Percentiles rank a stretch among this genome's conserved stretches.
Conservation (phyloP, 495 filamentous ascomycete species). For the Hypoxylon lenormandii region DNA sequence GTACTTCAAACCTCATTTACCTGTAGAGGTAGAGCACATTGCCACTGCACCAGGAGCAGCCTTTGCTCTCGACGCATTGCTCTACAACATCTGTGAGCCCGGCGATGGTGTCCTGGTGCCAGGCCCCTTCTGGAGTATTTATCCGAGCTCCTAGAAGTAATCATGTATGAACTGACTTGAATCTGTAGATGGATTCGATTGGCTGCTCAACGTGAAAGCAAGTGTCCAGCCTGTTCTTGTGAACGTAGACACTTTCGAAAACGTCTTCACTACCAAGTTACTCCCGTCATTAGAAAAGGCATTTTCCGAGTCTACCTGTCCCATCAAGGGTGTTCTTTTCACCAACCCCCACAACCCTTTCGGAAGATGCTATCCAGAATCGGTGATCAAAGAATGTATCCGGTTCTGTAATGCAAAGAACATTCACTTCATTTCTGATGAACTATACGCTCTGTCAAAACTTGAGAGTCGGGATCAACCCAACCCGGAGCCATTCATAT, state of each 20-base stretch:
- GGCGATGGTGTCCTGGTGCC: constrained; percentile 61
- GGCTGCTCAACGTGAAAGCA: constrained; percentile 53
- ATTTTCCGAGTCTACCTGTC: neutral
- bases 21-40: constrained; percentile 33
- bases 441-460: neutral
- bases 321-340: neutral
- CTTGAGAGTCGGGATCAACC: neutral
- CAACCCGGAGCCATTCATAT: neutral
- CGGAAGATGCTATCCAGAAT: neutral
- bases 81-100: constrained; percentile 58
- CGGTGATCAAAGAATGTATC: neutral
- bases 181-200: neutral
- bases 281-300: constrained; percentile 38
- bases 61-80: constrained; percentile 54
- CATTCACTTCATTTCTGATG: neutral
- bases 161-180: too few relatives aligned
- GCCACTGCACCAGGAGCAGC: constrained; percentile 54
- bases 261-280: constrained; percentile 49
- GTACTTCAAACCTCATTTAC: neutral
- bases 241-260: constrained; percentile 46
- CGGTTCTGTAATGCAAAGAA: neutral
- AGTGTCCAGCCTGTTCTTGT: constrained; percentile 56
- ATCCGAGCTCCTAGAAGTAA: too few relatives aligned
- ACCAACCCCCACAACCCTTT: neutral
- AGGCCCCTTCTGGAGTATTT: constrained; percentile 53